Evolutionary conservation across 768 basidiomycete species (phyloP), one percentile per base, ranked within the genome.

Genomic region (Naematelia aurantialba): DNA sequence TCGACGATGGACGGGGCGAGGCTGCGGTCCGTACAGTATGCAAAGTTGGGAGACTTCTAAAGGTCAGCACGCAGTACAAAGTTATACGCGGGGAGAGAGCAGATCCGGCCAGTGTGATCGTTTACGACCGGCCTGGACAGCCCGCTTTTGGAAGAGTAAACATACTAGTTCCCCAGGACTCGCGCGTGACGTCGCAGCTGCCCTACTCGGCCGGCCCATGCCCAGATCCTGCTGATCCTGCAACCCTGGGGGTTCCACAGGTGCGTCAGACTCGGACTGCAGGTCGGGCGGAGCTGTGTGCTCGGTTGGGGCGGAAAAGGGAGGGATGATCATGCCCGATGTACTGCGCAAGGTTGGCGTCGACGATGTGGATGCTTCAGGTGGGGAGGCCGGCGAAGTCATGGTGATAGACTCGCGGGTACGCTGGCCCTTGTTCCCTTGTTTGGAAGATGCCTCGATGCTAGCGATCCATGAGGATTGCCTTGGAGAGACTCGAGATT

Each of bases 261-360:
- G 46, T 48, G 19, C 46, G 47, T 34, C 56, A 26, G 10, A n/a
- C 52, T 53, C 34, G 19, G 44, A 17, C 19, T 12, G 44, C 4
- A n/a, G n/a, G 21, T 31, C 14, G 30, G 27, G 30, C 31, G 29
- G 50, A 13, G 34, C 14, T 10, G 42, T 29, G 13, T 31, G 1
- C 17, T 49, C 5, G 21, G 22, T 4, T 14, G 31, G 1, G 5
- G 44, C 13, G 24, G 42, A 19, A 31, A 51, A 54, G 1, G 52
- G 22, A 3, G 47, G 30, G 2, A 47, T 31, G 8, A 30, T 39
- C 8, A 39, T 27, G 10, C 11, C 39, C 3, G 56, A 50, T 17
- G 50, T 48, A 48, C 48, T 60, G 5, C 68, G 51, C 19, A 69
- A 59, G 5, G 68, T 69, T 11, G 61, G 62, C 1, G 68, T 64